Evolutionary conservation across 148 eudicot genomes (phyloP), one percentile per base, ranked within the genome.

Genomic region (Talinum fruticosum): DNA sequence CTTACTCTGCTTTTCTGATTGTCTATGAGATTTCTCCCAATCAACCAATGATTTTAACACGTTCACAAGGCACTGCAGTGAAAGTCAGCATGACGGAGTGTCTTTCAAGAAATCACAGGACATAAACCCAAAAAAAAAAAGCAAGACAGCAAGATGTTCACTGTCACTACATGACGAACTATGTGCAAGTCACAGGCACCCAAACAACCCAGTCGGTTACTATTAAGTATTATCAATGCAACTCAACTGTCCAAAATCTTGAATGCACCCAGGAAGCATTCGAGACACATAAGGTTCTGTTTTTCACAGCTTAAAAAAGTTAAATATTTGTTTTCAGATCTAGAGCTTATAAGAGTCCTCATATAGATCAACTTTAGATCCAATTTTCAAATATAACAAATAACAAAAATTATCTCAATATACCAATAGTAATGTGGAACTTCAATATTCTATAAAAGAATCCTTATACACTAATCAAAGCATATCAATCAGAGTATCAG

Each of bases 11-110:
- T 86, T 87, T 69, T 81, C 85, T 65, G 84, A 79, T 75, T 87
- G 92, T 84, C 90, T 87, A 69, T 78, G 87, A 47, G 87, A 76
- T 78, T 87, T 90, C 89, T 96, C 99, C 99, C 97, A 96, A 66
- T 93, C 91, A 78, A 93, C 96, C 79, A 96, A 82, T 80, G 99
- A 96, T 86, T 93, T 91, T 45, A 96, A 80, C 83, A 93, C 93
- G 72, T 85, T 96, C 77, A 96, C 99, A 72, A 96, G 93, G 84
- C 97, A 92, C 99, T 96, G 79, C 66, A 87, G 62, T 71, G 71
- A 76, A 82, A 76, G 76, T 24, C 83, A 81, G 44, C 68, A 38
- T 71, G 67, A 66, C 51, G 33, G 34, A 75, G 32, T 71, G 47
- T 51, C 57, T 23, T 16, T 19, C 23, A 18, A 51, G 57, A 51